Evolutionary conservation across 2,329 filamentous ascomycete genomes (phyloP), one percentile per base, ranked within the genome.

Genomic region (Ophioceras dolichostomum): DNA sequence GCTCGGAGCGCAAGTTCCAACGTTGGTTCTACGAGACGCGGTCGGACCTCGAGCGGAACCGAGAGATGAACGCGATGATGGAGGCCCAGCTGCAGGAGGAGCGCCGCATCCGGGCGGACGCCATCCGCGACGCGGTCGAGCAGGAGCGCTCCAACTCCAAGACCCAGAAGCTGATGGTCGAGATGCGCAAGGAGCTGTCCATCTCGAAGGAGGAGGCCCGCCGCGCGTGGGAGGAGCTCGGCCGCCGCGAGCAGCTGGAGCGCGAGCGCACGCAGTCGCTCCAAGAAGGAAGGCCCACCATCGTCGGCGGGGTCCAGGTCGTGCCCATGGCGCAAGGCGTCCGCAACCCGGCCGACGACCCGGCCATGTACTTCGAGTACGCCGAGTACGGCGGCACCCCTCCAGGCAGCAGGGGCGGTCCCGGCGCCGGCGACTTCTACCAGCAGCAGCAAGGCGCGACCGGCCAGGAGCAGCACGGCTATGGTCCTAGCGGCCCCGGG

Each of bases 21-120:
- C 76, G 91, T 36, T 98, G 91, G 91, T 96, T 96, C 61, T 94
- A 94, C 49, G 91, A 98, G 56, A 94, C 88, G 7, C 73, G 88
- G 36, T 73, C 80, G 22, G 88, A 96, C 47, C 76, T 94, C 46
- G 91, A 96, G 61, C 78, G 83, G 20, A 73, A 79, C 35, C 81
- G 84, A 46, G 91, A 96, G 58, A 68, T 83, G 27, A 83, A 86
- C 39, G 87, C 77, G 3, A 76, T 88, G 53, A 62, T 94, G n/a
- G 80, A 93, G 51, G 67, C 70, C 24, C 73, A 78, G 29, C 62
- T 95, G n/a, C 71, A 80, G 32, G 70, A 77, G 28, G 88, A 95
- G 58, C 73, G 83, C 37, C 72, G 76, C 43, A 75, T 73, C 32
- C 73, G 80, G 41, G 69, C 73, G 9, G 79, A 85, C 37, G 76